Evolutionary conservation across 73 alveolate species (phyloP), one percentile per base, ranked within the genome.

Genomic region (Uronychia binucleata): DNA sequence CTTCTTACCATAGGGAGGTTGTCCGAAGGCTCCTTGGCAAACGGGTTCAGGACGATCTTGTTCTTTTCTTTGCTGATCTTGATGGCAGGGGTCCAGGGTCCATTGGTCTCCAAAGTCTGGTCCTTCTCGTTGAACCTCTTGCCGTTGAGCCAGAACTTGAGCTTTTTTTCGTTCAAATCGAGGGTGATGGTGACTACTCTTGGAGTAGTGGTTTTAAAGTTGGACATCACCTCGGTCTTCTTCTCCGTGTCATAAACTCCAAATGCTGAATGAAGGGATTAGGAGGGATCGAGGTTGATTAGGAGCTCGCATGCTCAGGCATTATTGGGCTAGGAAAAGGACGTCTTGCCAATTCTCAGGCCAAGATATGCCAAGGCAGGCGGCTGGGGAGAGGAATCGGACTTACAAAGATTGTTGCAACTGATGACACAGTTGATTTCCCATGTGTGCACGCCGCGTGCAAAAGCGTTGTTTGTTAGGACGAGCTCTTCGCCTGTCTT

Each of bases 11-110:
- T 46, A 11, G 67, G 67, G 67, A 46, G 67, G 19, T 5, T 46
- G 78, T 86, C 92, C 1, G 77, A n/a, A 58, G 92, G 92, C 74
- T 86, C 92, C 59, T 60, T 86, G n/a, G 92, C 92, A 59, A 58
- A 86, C 1, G 92, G 92, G 78, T 86, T 86, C 30, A 86, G 57
- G 26, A 86, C 46, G 25, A 86, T 32, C 33, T 79, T 58, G 79
- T 86, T 86, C 78, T 59, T 86, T 27, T 86, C 92, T 35, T 31
- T 46, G 11, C 80, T 31, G 30, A 86, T 86, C 34, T 79, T 79
- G 33, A 86, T 79, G 79, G 87, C 57, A 58, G 92, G 92, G 1
- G 75, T 34, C 92, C 92, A 86, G 1, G 84, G 84, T 1, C 92
- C 92, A 28, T 57, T 1, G 11, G 25, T 14, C 0, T 35, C 88